Percentiles rank a stretch among this genome's conserved stretches.
Evolutionary conservation across 176 grass and related monocot species (phyloP).

Genomic region (Rhipidocladum racemiflorum): DNA sequence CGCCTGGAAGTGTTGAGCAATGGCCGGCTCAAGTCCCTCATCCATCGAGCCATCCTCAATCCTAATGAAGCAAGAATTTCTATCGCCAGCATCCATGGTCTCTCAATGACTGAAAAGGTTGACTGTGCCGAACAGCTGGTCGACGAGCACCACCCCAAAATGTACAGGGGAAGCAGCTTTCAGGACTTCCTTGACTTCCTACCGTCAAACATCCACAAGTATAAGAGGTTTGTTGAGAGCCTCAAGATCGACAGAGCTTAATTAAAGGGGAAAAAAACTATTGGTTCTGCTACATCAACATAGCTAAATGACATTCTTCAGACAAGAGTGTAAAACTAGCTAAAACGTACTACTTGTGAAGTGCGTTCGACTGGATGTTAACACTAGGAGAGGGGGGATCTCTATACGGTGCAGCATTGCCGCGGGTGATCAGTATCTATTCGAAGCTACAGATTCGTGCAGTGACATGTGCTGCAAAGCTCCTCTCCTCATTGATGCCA

Average conservation of each 20-base stretch:
- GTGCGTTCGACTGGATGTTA: neutral
- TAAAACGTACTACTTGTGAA: neutral
- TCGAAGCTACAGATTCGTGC: neutral
- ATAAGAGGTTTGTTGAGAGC: slow-evolving; percentile 45
- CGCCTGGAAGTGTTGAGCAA: slow-evolving; percentile 78
- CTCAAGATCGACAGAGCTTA: slow-evolving; percentile 37
- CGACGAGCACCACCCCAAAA: slow-evolving; percentile 50
- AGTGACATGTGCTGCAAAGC: neutral
- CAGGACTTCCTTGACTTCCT: slow-evolving; percentile 73
- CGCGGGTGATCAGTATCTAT: neutral
- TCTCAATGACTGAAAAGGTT: slow-evolving; percentile 58
- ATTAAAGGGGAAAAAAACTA: neutral
- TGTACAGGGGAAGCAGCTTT: slow-evolving; percentile 75
- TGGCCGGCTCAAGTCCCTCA: slow-evolving; percentile 54
- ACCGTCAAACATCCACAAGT: slow-evolving; percentile 8
- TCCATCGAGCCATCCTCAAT: slow-evolving; percentile 65
- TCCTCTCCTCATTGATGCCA: neutral
- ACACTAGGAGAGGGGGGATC: neutral
- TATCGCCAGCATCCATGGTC: slow-evolving; percentile 74
- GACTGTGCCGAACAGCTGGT: slow-evolving; percentile 41
- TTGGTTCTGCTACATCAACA: neutral
- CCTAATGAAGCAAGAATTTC: slow-evolving; percentile 41
- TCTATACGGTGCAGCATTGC: neutral
- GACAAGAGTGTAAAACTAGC: neutral
- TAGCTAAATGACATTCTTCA: slow-evolving; percentile 11